phyloP scores from a whole-genome alignment of 352 stramenopile genomes.

The Globisporangium viniferum region DNA sequence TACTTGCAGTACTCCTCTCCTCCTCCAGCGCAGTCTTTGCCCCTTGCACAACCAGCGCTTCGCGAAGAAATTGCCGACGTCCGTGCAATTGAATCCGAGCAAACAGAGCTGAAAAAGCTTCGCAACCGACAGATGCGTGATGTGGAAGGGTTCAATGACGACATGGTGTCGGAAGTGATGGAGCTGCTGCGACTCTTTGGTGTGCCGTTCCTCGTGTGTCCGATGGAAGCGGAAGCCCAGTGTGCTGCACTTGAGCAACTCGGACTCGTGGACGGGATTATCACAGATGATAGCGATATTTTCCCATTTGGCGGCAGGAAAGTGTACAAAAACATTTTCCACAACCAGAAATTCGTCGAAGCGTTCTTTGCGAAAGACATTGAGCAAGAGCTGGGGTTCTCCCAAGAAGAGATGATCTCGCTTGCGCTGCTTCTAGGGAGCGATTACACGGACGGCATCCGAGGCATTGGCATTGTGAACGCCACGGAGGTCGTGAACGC shows the following conservation, averaged over 20 bases:
- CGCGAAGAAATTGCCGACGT: conserved; percentile 27
- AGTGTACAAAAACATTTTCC: conserved; percentile 99
- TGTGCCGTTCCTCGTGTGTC: conserved; percentile 98
- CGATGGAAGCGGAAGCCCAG: conserved; percentile 99
- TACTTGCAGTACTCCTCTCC: conserved; percentile 49
- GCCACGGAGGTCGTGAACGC: conserved; percentile 71
- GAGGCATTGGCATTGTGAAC: conserved; percentile 84
- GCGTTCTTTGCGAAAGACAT: conserved; percentile 94
- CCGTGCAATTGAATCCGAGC: conserved; percentile 44
- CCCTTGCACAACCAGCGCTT: neutral
- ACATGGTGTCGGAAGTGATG: conserved; percentile 98
- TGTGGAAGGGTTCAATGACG: conserved; percentile 93
- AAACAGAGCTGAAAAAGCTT: conserved; percentile 73
- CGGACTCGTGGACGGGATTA: conserved; percentile 96
- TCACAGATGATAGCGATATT: conserved; percentile 97
- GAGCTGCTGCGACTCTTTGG: conserved; percentile 96
- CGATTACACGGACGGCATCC: conserved; percentile 93
- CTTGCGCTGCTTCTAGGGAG: conserved; percentile 93
- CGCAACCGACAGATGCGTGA: conserved; percentile 84
- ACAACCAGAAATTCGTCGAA: conserved; percentile 99
- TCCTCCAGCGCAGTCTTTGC: conserved; percentile 1
- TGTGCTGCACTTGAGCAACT: conserved; percentile 95
- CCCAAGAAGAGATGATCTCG: conserved; percentile 88
- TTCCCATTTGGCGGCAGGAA: conserved; percentile 92
- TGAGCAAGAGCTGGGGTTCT: conserved; percentile 90